Evolutionary conservation across 441 rosid species (phyloP).

Genomic region (Erodium texanum): DNA sequence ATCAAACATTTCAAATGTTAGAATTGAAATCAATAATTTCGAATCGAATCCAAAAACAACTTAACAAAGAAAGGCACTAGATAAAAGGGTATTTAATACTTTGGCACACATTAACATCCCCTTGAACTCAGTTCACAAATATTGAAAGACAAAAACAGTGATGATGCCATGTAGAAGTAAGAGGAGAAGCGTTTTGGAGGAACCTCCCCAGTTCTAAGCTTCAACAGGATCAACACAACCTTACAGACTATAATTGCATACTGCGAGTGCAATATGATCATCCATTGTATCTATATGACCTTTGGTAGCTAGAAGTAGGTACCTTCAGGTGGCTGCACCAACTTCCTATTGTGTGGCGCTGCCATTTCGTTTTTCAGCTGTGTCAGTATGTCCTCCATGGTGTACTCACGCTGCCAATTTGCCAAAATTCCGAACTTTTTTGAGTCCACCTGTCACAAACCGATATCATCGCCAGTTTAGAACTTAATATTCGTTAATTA

Average conservation of each 20-base stretch:
- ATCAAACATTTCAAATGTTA: too few species aligned
- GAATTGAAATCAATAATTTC: not conserved
- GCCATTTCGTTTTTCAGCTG: conserved; percentile 98
- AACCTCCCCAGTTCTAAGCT: conserved; percentile 25
- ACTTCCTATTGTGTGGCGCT: conserved; percentile 77
- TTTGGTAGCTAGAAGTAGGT: conserved; percentile 65
- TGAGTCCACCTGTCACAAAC: conserved; percentile 63
- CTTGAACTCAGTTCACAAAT: not conserved
- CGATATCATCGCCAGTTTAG: conserved; percentile 12
- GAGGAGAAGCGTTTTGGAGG: not conserved
- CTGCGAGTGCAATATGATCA: conserved; percentile 25
- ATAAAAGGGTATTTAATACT: not conserved
- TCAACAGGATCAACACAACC: conserved; percentile 33
- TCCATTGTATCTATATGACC: conserved; percentile 18
- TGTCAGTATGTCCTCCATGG: conserved; percentile 88
- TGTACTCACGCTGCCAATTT: conserved; percentile 91
- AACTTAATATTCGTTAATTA: not conserved
- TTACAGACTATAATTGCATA: conserved; percentile 41
- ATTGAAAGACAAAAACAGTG: not conserved
- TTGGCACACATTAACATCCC: not conserved
- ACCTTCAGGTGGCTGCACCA: conserved; percentile 98
- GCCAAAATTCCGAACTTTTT: conserved; percentile 78
- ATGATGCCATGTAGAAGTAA: not conserved
- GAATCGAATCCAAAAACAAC: not conserved
- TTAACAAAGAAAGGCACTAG: not conserved